Percentiles rank a stretch among this genome's conserved stretches.
Evolutionary conservation across 257 asterid genomes (phyloP).

Genomic region (Gentiana straminea): DNA sequence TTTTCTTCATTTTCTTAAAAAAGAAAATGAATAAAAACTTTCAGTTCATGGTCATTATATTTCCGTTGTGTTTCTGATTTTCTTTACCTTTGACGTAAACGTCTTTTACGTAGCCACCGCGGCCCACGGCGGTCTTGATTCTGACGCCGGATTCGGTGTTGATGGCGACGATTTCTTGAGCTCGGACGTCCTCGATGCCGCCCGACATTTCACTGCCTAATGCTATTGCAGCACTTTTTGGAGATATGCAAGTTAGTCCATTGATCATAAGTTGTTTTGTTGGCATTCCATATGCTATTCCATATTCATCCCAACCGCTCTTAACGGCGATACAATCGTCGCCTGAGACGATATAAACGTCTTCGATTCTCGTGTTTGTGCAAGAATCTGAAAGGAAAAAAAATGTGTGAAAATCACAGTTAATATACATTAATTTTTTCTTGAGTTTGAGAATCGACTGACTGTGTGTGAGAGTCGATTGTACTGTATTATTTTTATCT

Average conservation of each 20-base stretch:
- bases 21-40: background rate
- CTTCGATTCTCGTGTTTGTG: slow-evolving; percentile 70
- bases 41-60: slow-evolving; percentile 74
- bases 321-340: slow-evolving; percentile 81
- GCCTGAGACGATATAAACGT: slow-evolving; percentile 65
- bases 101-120: slow-evolving; percentile 70
- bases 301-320: slow-evolving; percentile 94
- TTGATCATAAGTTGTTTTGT: slow-evolving; percentile 51
- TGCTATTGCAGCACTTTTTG: slow-evolving; percentile 83
- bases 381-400: slow-evolving; percentile 54
- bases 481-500: background rate
- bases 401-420: background rate
- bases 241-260: slow-evolving; percentile 81
- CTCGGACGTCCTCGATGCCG: slow-evolving; percentile 74
- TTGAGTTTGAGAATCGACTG: background rate
- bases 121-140: slow-evolving; percentile 64
- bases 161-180: slow-evolving; percentile 58
- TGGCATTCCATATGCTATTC: slow-evolving; percentile 71
- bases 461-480: no score
- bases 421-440: background rate
- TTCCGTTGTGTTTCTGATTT: slow-evolving; percentile 14
- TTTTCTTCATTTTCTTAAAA: no score
- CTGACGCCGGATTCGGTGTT: slow-evolving; percentile 70
- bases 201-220: slow-evolving; percentile 93
- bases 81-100: slow-evolving; percentile 48